These are phyloP conservation scores for Hura crepitans DNA, from an alignment of 441 rosid species.

Conservation along the genomic window DNA sequence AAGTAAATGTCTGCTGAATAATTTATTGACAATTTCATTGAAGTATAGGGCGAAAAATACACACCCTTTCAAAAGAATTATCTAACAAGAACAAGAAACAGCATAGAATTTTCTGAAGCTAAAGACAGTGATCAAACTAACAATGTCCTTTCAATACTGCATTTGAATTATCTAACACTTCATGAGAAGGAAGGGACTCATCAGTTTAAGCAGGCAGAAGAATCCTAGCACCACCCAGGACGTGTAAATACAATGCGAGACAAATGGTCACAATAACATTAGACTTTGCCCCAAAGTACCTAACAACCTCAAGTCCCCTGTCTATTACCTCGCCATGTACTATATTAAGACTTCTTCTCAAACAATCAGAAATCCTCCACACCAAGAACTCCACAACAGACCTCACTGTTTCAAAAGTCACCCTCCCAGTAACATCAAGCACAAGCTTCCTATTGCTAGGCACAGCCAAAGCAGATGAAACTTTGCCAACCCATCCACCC, in stretches of 20 bases:
- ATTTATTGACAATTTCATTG: background rate
- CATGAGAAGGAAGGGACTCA: background rate
- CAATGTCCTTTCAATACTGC: conserved; percentile 1
- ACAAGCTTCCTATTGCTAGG: conserved; percentile 76
- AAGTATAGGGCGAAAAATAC: background rate
- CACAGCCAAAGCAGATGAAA: conserved; percentile 59
- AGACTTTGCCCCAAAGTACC: conserved; percentile 64
- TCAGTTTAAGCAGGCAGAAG: conserved; percentile 45
- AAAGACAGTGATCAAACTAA: conserved; percentile 12
- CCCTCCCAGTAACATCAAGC: conserved; percentile 92
- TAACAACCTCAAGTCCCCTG: conserved; percentile 56
- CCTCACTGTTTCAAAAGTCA: conserved; percentile 62
- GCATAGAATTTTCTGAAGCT: conserved; percentile 10
- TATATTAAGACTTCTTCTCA: conserved; percentile 42
- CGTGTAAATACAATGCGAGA: conserved; percentile 72
- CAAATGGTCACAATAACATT: conserved; percentile 65
- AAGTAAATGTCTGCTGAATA: background rate
- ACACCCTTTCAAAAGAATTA: background rate
- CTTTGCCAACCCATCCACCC: conserved; percentile 51
- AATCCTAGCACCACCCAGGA: conserved; percentile 40
- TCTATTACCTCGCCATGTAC: conserved; percentile 54
- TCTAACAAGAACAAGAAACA: background rate
- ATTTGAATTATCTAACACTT: conserved; percentile 16
- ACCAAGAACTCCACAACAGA: conserved; percentile 53
- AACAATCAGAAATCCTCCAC: conserved; percentile 53